phyloP scores from a whole-genome alignment of 805 yeast species.

The Kuraishia hungarica region DNA sequence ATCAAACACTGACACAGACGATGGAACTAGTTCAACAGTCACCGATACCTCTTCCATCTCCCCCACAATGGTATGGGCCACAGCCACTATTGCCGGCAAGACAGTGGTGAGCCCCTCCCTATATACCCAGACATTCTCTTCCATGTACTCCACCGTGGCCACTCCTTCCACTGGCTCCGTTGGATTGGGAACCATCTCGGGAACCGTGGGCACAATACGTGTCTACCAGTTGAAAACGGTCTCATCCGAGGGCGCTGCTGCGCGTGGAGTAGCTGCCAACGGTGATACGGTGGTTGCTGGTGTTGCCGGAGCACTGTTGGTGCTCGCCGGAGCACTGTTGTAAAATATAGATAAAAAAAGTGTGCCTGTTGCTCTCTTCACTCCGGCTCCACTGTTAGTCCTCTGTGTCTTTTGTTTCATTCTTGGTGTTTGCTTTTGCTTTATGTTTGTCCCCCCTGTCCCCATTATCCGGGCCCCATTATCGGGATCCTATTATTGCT shows the following conservation, averaged over 20 bases:
- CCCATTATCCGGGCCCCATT: too few species aligned
- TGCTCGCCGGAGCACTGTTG: conserved; percentile 1
- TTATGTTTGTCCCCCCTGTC: too few species aligned
- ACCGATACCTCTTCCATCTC: conserved; percentile 19
- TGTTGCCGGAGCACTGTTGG: not conserved
- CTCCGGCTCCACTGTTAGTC: not conserved
- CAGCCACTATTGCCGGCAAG: conserved; percentile 34
- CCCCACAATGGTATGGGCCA: conserved; percentile 38
- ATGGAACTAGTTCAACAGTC: conserved; percentile 11
- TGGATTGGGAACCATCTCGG: conserved; percentile 69
- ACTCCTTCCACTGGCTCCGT: conserved; percentile 53
- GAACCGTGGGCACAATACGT: conserved; percentile 56
- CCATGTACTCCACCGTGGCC: conserved; percentile 33
- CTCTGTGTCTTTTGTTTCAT: not conserved
- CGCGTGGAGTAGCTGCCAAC: not conserved
- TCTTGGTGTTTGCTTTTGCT: too few species aligned
- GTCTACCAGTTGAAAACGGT: conserved; percentile 33
- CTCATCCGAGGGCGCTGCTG: conserved; percentile 3
- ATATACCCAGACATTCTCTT: conserved; percentile 42
- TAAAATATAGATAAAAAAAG: not conserved
- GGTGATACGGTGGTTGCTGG: not conserved
- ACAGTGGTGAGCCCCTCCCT: conserved; percentile 32
- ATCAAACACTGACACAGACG: conserved; percentile 4
- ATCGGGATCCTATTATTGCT: too few species aligned
- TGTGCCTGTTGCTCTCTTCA: not conserved